These are phyloP conservation scores for Aspergillus sp. DNA, from an alignment of 2,329 filamentous ascomycete genomes.

Conservation along the genomic window DNA sequence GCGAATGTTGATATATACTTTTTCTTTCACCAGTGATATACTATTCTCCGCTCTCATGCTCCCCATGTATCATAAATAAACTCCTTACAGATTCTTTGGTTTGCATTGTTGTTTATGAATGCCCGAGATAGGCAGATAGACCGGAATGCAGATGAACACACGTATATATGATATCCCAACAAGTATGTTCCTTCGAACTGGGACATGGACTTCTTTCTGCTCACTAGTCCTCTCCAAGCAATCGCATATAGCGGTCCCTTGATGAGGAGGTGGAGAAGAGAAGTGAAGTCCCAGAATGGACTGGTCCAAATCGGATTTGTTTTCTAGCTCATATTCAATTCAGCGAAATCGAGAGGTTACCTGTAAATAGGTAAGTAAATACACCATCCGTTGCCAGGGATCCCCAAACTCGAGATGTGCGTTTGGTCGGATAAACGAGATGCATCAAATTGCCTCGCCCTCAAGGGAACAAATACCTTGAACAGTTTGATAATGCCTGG, in stretches of 20 bases:
- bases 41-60: constrained; percentile 28
- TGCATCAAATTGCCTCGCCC: neutral
- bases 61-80: constrained; percentile 25
- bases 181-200: neutral
- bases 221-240: constrained; percentile 42
- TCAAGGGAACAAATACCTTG: neutral
- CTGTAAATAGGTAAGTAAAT: neutral
- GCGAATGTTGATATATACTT: constrained; percentile 8
- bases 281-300: constrained; percentile 13
- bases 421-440: neutral
- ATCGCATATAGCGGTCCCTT: constrained; percentile 41
- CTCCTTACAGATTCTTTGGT: constrained; percentile 2
- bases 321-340: constrained; percentile 22
- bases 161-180: neutral
- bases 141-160: neutral
- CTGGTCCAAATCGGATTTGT: constrained; percentile 25
- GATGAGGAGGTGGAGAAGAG: constrained; percentile 38
- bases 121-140: neutral
- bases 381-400: neutral
- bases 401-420: neutral
- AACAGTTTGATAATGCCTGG: neutral
- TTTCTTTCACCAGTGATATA: constrained; percentile 6
- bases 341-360: neutral
- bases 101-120: neutral
- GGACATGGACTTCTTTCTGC: neutral